Evolutionary conservation across 495 filamentous ascomycete genomes (phyloP).

Genomic region (Hypoxylon perforatum): DNA sequence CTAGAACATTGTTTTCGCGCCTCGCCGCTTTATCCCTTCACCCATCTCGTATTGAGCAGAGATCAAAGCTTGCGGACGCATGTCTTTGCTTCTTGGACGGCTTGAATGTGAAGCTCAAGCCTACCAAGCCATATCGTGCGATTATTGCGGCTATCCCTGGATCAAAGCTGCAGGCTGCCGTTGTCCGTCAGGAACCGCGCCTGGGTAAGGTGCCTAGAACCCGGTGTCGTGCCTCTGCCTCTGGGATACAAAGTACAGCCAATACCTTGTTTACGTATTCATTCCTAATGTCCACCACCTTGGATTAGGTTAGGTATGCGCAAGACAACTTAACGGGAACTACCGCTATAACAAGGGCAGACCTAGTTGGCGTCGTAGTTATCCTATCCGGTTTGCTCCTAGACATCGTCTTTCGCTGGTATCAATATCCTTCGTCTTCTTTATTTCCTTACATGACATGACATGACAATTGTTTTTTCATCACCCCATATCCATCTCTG

Average conservation of each 20-base stretch:
- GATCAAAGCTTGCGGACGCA: conserved; percentile 12
- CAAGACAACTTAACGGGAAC: conserved; percentile 33
- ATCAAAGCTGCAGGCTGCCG: conserved; percentile 13
- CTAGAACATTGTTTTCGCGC: conserved; percentile 7
- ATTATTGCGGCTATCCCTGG: conserved; percentile 9
- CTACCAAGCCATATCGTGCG: neutral
- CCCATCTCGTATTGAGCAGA: conserved; percentile 15
- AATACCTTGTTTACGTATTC: neutral
- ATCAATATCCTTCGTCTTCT: neutral
- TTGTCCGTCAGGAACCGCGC: neutral
- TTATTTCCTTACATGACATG: neutral
- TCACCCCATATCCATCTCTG: neutral
- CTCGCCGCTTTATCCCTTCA: conserved; percentile 11
- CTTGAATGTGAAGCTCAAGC: conserved; percentile 11
- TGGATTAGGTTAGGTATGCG: neutral
- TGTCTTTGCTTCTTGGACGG: conserved; percentile 19
- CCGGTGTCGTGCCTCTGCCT: neutral
- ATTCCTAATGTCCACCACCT: too few relatives aligned
- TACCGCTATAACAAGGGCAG: conserved; percentile 16
- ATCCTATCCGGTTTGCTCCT: neutral
- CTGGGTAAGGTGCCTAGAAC: neutral
- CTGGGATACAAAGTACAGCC: neutral
- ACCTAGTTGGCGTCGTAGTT: too few relatives aligned
- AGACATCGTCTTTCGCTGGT: neutral
- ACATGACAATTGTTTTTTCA: neutral